Conservation (phyloP, 345 rosid genomes). For the Chamaenerion angustifolium region DNA sequence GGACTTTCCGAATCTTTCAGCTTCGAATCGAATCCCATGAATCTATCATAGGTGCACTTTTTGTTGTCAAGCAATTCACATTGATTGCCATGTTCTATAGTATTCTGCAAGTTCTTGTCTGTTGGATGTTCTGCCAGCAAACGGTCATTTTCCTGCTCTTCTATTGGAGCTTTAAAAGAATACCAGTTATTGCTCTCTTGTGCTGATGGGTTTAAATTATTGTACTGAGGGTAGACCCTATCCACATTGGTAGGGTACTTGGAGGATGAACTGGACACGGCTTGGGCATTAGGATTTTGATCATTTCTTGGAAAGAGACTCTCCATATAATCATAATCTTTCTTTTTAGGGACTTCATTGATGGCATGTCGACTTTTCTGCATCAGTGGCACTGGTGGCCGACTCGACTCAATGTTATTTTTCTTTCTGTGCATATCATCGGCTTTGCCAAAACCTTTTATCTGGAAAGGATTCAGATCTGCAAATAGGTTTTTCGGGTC, state of each 20-base stretch:
- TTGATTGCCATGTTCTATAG: constrained; percentile 28
- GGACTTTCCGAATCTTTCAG: constrained; percentile 54
- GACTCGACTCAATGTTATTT: constrained; percentile 40
- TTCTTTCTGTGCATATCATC: constrained; percentile 47
- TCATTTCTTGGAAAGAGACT: constrained; percentile 55
- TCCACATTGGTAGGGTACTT: constrained; percentile 30
- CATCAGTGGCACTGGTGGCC: constrained; percentile 66
- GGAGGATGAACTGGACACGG: constrained; percentile 29
- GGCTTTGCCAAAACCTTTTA: constrained; percentile 62
- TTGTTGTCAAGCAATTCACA: constrained; percentile 31
- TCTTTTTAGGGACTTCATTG: constrained; percentile 75
- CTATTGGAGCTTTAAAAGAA: constrained; percentile 22
- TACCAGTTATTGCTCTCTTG: constrained; percentile 29
- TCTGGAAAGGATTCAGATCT: constrained; percentile 90
- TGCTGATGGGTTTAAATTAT: constrained; percentile 20
- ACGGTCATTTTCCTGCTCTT: constrained; percentile 21
- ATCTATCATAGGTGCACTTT: constrained; percentile 41
- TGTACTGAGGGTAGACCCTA: constrained; percentile 26
- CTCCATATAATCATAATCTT: constrained; percentile 55
- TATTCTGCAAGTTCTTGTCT: constrained; percentile 24
- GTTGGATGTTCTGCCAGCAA: constrained; percentile 21
- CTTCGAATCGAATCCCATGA: constrained; percentile 35
- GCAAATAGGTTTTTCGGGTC: constrained; percentile 74
- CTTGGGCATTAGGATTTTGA: constrained; percentile 52
- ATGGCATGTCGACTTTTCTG: constrained; percentile 67